A percentile compares a stretch with the other conserved stretches of the same genome.
phyloP scores from a whole-genome alignment of 2,329 filamentous ascomycete species.

The Arthrinium phaeospermum region DNA sequence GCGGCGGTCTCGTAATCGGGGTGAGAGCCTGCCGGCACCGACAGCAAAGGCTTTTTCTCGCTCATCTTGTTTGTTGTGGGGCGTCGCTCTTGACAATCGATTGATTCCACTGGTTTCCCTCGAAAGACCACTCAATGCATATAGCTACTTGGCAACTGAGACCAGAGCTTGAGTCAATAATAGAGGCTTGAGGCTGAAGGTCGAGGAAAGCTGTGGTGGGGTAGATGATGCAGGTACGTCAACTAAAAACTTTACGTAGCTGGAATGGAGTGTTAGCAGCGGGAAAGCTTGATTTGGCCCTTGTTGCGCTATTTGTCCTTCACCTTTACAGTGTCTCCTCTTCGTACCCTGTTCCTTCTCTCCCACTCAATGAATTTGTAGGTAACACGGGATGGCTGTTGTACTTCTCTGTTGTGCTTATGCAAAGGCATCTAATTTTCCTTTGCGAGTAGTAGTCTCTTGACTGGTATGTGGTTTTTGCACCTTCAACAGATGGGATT shows the following conservation, averaged over 20 bases:
- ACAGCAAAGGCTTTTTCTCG: constrained; percentile 29
- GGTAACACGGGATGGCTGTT: background rate
- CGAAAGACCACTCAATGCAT: background rate
- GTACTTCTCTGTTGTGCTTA: background rate
- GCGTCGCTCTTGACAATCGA: background rate
- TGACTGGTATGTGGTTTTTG: background rate
- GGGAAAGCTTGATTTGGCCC: background rate
- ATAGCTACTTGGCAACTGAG: background rate
- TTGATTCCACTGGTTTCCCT: background rate
- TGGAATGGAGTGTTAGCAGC: background rate
- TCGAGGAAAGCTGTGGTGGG: constrained; percentile 20
- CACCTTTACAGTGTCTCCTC: background rate
- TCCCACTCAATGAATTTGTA: too few relatives aligned
- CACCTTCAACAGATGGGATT: background rate
- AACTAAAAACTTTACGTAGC: constrained; percentile 16
- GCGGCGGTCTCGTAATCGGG: constrained; percentile 52
- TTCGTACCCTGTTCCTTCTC: background rate
- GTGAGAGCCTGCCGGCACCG: constrained; percentile 45
- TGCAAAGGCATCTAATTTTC: background rate
- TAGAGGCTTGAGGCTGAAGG: background rate
- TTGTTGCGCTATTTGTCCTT: background rate
- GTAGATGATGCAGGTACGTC: constrained; percentile 26
- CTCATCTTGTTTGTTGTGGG: constrained; percentile 28
- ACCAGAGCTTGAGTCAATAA: background rate
- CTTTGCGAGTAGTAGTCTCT: background rate